Conservation (phyloP, 371 early-diverging fungal species). For the Mortierella sp. region DNA sequence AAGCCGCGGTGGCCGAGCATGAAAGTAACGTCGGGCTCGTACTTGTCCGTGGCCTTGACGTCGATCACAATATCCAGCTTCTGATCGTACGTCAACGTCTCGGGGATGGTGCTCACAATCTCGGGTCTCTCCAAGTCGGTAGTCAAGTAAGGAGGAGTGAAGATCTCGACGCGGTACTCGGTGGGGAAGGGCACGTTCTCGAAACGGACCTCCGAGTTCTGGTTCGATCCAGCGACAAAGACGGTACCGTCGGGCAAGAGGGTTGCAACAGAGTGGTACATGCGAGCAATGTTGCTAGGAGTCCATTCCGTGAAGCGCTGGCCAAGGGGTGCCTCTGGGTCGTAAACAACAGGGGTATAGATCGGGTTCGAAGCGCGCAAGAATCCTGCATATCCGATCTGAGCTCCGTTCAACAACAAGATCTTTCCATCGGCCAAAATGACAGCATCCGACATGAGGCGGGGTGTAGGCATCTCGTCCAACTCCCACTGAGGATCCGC, state of each 20-base stretch:
- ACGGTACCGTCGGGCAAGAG: constrained; percentile 69
- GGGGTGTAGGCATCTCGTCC: constrained; percentile 65
- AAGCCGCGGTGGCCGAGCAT: constrained; percentile 65
- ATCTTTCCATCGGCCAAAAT: constrained; percentile 72
- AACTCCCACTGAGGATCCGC: constrained; percentile 69
- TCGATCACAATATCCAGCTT: constrained; percentile 56
- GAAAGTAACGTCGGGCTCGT: constrained; percentile 36
- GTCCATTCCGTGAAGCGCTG: constrained; percentile 60
- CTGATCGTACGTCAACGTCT: constrained; percentile 60
- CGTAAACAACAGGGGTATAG: constrained; percentile 70
- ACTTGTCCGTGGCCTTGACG: constrained; percentile 34
- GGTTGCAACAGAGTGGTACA: constrained; percentile 78
- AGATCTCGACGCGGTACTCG: constrained; percentile 75
- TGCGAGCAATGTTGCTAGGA: constrained; percentile 71
- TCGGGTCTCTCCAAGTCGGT: constrained; percentile 62
- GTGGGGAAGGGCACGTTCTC: constrained; percentile 62
- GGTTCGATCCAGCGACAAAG: constrained; percentile 62
- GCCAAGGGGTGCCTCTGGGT: constrained; percentile 60
- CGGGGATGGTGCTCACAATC: constrained; percentile 63
- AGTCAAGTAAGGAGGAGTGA: constrained; percentile 72
- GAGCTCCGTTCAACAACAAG: constrained; percentile 72
- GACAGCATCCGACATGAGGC: constrained; percentile 74
- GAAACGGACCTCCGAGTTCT: constrained; percentile 40
- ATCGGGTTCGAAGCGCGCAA: constrained; percentile 64
- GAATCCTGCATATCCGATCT: constrained; percentile 73